phyloP scores from a whole-genome alignment of 2,329 filamentous ascomycete genomes.

The Penicillium digitatum region DNA sequence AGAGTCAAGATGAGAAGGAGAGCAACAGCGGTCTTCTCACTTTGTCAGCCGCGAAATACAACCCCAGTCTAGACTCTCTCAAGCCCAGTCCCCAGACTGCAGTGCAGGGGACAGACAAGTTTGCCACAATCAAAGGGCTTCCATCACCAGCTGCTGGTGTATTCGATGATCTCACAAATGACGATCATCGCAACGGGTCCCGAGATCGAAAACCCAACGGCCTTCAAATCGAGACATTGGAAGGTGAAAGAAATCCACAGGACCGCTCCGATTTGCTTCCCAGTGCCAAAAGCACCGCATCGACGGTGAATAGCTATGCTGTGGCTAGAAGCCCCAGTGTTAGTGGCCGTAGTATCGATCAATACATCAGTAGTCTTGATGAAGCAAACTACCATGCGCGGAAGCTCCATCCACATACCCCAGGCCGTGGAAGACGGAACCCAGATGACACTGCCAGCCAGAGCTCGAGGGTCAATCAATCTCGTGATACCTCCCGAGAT shows the following conservation, averaged over 20 bases:
- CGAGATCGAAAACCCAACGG: conserved; percentile 74
- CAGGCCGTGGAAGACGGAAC: conserved; percentile 51
- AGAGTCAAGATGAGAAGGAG: conserved; percentile 30
- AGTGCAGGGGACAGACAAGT: conserved; percentile 62
- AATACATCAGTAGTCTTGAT: conserved; percentile 83
- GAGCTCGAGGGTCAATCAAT: conserved; percentile 47
- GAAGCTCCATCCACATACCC: conserved; percentile 45
- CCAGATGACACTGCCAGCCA: conserved; percentile 45
- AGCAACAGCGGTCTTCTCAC: conserved; percentile 37
- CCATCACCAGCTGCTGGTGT: conserved; percentile 66
- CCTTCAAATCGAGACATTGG: conserved; percentile 60
- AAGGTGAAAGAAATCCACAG: conserved; percentile 52
- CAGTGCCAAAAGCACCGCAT: conserved; percentile 35
- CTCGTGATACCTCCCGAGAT: conserved; percentile 63
- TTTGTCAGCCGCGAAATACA: conserved; percentile 45
- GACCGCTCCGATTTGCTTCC: conserved; percentile 54
- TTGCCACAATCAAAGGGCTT: conserved; percentile 54
- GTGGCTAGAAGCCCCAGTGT: conserved; percentile 54
- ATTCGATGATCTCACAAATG: conserved; percentile 60
- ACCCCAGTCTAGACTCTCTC: conserved; percentile 37
- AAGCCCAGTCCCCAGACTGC: conserved; percentile 57
- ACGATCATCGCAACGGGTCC: conserved; percentile 57
- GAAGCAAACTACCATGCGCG: conserved; percentile 63
- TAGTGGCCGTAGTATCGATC: conserved; percentile 66
- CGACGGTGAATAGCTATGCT: conserved; percentile 47